Conservation (phyloP, 768 basidiomycete genomes). For the Podaxis sp. region DNA sequence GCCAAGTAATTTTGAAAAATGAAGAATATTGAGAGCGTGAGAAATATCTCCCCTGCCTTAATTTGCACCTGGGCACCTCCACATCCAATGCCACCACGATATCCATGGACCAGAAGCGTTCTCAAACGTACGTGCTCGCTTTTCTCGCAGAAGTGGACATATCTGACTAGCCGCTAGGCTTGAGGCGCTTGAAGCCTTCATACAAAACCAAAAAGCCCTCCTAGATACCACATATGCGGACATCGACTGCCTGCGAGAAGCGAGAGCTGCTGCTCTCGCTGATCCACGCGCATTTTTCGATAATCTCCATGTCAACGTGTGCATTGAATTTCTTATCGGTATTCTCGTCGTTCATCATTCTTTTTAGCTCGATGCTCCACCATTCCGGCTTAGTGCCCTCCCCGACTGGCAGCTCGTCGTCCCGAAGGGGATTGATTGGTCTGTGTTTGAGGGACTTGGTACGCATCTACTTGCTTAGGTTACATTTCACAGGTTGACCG, state of each 20-base stretch:
- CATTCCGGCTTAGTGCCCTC: constrained; percentile 42
- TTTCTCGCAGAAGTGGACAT: not conserved
- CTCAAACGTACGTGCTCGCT: constrained; percentile 30
- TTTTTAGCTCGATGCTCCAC: constrained; percentile 21
- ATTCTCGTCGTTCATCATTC: not conserved
- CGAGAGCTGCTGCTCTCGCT: constrained; percentile 34
- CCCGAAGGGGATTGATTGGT: constrained; percentile 59
- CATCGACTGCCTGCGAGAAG: constrained; percentile 48
- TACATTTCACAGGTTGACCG: not conserved
- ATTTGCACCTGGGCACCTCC: not conserved
- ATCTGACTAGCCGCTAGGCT: constrained; percentile 29
- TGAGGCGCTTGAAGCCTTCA: constrained; percentile 64
- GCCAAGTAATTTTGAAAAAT: not conserved
- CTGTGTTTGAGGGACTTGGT: constrained; percentile 54
- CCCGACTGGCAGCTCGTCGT: constrained; percentile 37
- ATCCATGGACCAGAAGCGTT: constrained; percentile 33
- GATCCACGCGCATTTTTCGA: constrained; percentile 30
- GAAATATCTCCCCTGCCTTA: constrained; percentile 13
- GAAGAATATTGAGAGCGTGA: not conserved
- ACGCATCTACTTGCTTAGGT: constrained; percentile 14
- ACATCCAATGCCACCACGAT: constrained; percentile 14
- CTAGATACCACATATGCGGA: constrained; percentile 60
- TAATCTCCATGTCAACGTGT: constrained; percentile 30
- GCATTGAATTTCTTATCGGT: constrained; percentile 2
- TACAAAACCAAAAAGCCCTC: constrained; percentile 54